Evolutionary conservation across 257 asterid genomes (phyloP), one percentile per base, ranked within the genome.

Genomic region (Linderniella brevidens): DNA sequence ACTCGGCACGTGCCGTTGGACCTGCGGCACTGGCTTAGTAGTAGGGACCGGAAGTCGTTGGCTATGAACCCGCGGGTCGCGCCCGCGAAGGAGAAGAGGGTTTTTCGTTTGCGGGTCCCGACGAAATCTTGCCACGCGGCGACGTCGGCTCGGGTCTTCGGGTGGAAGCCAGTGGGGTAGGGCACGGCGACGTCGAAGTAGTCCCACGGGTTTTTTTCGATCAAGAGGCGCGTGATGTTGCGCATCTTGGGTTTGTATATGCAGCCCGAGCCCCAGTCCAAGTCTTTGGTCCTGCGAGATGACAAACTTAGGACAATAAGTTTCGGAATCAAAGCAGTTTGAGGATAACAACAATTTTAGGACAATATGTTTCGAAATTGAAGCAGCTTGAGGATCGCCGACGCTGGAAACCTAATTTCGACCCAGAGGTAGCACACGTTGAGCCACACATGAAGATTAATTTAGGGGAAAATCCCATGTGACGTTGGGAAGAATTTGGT

Each of bases 111-210:
- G 0, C 54, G 61, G 13, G 37, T 17, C 5, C 37, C 38, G 0
- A 74, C 72, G n/a, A 71, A 68, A 4, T 59, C 17, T 13, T 52
- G 46, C 88, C 82, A 78, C 6, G 54, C 60, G 1, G 41, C 38
- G 5, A 64, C 4, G 10, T 78, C 88, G 5, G 48, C 48, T 35
- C 19, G 18, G 4, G 88, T 68, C 19, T 48, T 37, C 15, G 88
- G 82, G 48, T 78, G 82, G 63, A 78, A 78, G 46, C 82, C 82
- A 0, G 88, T 74, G 45, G 88, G 88, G 63, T 74, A 78, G 9
- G 88, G 88, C 0, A 78, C 82, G 56, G 79, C 46, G 58, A 74
- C 54, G 59, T 78, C 80, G 10, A 60, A 51, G 17, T 37, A 59
- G 60, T 78, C 88, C 82, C 82, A 78, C 1, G 78, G 78, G 49